These are phyloP conservation scores for Lactarius tabidus DNA, from an alignment of 768 basidiomycete genomes.

Conservation along the genomic window DNA sequence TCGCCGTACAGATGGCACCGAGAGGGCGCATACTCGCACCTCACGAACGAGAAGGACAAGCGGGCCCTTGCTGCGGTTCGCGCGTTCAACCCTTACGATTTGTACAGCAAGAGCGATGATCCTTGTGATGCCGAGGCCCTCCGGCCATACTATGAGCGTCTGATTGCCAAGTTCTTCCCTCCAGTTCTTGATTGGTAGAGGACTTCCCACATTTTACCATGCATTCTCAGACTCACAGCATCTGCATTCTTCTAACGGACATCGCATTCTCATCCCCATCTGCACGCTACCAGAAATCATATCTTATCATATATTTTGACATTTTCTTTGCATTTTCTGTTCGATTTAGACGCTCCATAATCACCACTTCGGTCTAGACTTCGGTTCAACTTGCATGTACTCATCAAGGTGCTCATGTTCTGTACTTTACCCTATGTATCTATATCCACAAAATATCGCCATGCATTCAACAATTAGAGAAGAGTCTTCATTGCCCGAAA, in stretches of 20 bases:
- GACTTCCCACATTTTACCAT: not conserved
- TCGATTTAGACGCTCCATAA: too few species aligned
- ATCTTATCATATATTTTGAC: slow-evolving; percentile 3
- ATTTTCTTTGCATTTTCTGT: too few species aligned
- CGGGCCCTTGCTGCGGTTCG: slow-evolving; percentile 66
- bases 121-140: slow-evolving; percentile 58
- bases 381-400: not conserved
- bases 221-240: not conserved
- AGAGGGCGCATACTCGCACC: slow-evolving; percentile 77
- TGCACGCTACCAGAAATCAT: not conserved
- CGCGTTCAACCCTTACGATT: slow-evolving; percentile 91
- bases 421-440: too few species aligned
- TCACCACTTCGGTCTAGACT: too few species aligned
- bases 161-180: slow-evolving; percentile 88
- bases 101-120: slow-evolving; percentile 86
- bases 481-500: too few species aligned
- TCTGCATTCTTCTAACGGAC: slow-evolving; percentile 7
- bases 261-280: slow-evolving; percentile 8
- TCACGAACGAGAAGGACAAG: slow-evolving; percentile 68
- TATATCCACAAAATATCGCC: not conserved
- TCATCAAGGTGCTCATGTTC: not conserved
- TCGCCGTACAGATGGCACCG: slow-evolving; percentile 67
- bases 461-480: too few species aligned
- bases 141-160: slow-evolving; percentile 74
- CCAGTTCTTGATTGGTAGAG: slow-evolving; percentile 72